Percentiles rank a stretch among this genome's conserved stretches.
phyloP scores from a whole-genome alignment of 1,284 basidiomycete species.

The Ganoderma sp. region DNA sequence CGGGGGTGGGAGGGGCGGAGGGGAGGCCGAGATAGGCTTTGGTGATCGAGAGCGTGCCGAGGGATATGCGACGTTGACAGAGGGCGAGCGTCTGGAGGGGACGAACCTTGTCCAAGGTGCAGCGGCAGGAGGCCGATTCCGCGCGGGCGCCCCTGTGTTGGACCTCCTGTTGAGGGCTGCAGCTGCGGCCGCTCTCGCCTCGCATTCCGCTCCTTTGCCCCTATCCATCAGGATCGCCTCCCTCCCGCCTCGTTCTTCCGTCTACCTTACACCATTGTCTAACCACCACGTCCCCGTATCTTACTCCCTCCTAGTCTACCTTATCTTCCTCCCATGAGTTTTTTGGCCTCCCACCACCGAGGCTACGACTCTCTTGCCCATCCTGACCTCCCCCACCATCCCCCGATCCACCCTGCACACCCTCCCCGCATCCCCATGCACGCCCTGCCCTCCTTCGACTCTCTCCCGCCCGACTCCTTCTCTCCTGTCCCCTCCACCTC shows the following conservation, averaged over 20 bases:
- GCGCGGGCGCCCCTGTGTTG: constrained; percentile 38
- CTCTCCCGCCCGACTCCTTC: constrained; percentile 33
- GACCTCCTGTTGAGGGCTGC: constrained; percentile 32
- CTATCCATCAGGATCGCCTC: constrained; percentile 34
- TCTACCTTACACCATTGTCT: constrained; percentile 36
- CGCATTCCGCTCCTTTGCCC: constrained; percentile 32
- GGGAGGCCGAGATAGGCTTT: constrained; percentile 35
- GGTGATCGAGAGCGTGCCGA: constrained; percentile 35
- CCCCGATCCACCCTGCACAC: constrained; percentile 24
- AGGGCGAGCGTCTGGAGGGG: constrained; percentile 26
- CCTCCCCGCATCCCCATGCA: constrained; percentile 34
- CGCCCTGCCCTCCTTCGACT: constrained; percentile 46
- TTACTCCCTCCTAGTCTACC: constrained; percentile 35
- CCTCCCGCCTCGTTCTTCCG: constrained; percentile 28
- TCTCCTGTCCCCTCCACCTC: constrained; percentile 23
- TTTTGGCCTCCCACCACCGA: constrained; percentile 48
- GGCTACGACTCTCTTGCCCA: constrained; percentile 45
- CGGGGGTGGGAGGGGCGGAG: constrained; percentile 6
- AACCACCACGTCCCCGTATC: constrained; percentile 30
- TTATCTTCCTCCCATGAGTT: constrained; percentile 47
- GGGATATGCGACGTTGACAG: constrained; percentile 35
- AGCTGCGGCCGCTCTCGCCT: constrained; percentile 28
- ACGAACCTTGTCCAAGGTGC: constrained; percentile 29
- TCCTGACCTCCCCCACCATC: constrained; percentile 37
- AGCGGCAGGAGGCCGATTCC: constrained; percentile 28